Base-by-base conservation (phyloP, 2,329 filamentous ascomycete genomes). In the Diaporthe vexans region DNA sequence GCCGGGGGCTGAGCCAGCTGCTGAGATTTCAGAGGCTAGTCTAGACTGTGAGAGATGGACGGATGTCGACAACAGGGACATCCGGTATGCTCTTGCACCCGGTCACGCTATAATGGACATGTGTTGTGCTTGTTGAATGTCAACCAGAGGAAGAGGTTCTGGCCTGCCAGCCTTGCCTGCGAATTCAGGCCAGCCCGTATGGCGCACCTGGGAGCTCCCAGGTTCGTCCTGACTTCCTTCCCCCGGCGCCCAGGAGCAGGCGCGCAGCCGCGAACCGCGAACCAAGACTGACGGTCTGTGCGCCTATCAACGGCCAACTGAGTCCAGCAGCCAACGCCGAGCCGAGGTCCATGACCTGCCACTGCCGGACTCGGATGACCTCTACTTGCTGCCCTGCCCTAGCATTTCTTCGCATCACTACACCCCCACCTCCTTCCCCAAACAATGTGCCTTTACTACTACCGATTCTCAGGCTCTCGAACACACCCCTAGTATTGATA, bases 291-390 rank as follows among this genome's bases (percentile, higher is more conserved):
- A 65, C 43, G 74, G 74, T 68, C 72, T 57, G 74, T 75, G 74
- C 74, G 26, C 43, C 43, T 13, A 33, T 43, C 26, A 40, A 29
- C 46, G 21, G 61, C 24, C 43, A 51, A 33, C 61, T 26, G 29
- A 52, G 8, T 40, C 29, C 29, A 43, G 19, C 61, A 51, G 24
- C 40, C 24, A 33, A 9, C 40, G 33, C 37, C 24, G 58, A 67
- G 74, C 74, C 74, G 74, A 75, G 74, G 74, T 74, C 63, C 72
- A 71, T 33, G 51, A n/a, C 7, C 67, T 24, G 54, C 40, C 51
- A 24, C 54, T 40, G 35, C 57, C 56, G 67, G 15, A 15, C 33
- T 15, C 37, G 21, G 21, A 46, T 69, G 70, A 73, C 71, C 57
- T 67, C 57, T 46, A 37, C 13, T 24, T 26, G 57, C 29, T 35